These are phyloP conservation scores for Umbelopsis ramanniana DNA, from an alignment of 192 early-diverging fungal genomes.

Conservation along the genomic window DNA sequence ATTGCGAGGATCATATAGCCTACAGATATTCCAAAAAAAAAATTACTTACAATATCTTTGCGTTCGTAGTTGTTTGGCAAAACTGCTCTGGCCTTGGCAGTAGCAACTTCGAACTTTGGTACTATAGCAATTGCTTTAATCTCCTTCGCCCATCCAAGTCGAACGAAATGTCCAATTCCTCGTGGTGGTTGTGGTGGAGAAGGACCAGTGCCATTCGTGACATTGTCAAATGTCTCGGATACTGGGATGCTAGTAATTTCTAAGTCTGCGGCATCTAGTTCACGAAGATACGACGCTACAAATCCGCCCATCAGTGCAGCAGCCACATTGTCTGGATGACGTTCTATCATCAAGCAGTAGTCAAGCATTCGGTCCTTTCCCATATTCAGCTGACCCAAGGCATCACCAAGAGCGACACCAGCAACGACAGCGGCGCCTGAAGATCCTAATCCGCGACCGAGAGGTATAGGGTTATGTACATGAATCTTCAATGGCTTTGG, in stretches of 20 bases:
- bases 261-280: conserved; percentile 52
- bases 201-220: conserved; percentile 38
- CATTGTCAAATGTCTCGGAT: conserved; percentile 49
- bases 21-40: not conserved
- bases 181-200: conserved; percentile 57
- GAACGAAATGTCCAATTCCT: conserved; percentile 72
- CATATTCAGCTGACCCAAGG: conserved; percentile 70
- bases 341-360: conserved; percentile 90
- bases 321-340: conserved; percentile 97
- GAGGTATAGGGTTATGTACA: conserved; percentile 91
- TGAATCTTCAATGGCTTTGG: conserved; percentile 70
- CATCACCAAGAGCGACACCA: conserved; percentile 85
- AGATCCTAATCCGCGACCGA: conserved; percentile 96
- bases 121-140: conserved; percentile 80
- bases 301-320: conserved; percentile 95
- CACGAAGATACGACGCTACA: conserved; percentile 82
- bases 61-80: conserved; percentile 78
- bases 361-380: conserved; percentile 84
- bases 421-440: conserved; percentile 96
- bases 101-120: conserved; percentile 93
- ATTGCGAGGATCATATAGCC: not conserved
- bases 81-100: conserved; percentile 87
- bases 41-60: conserved; percentile 74
- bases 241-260: conserved; percentile 50
- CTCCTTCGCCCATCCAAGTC: conserved; percentile 66